Evolutionary conservation across 139 green algal genomes (phyloP), one percentile per base, ranked within the genome.

Genomic region (Chlorella sp.): DNA sequence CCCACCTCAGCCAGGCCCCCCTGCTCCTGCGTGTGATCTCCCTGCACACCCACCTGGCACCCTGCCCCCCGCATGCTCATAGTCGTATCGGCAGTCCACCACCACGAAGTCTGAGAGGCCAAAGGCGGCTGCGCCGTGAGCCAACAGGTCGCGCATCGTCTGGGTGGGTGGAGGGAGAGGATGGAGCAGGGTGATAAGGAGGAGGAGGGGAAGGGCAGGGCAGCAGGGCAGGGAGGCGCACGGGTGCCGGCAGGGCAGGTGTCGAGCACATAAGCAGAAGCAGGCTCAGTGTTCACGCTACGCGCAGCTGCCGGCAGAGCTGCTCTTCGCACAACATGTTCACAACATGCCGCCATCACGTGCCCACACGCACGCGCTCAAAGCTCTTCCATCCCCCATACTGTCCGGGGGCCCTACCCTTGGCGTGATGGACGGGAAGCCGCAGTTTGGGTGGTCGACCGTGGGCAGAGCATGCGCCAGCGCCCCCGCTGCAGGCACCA

Each of bases 71-170:
- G 80, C 40, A 37, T 64, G 28, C 39, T 88, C 84, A 32, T 88
- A 88, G 11, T 40, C 84, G 68, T 88, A 81, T 30, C 84, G 66
- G 84, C 84, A 88, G 84, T 88, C 84, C 68, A 88, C 84, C 36
- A 88, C 39, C 37, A 68, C 68, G 57, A 69, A 88, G 15, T 34
- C 66, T 7, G 26, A 18, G 30, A 88, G 84, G 3, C 84, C 84
- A 88, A 87, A 88, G 30, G 84, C 68, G 39, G 84, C 66, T 3
- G 68, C 84, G 3, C 84, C 84, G 39, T 81, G 84, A 28, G 42
- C 37, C 66, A 88, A 40, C 84, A 88, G 68, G 39, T 88, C 84
- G 9, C 84, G 84, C 84, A 88, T 88, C 5, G 84, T 81, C 84
- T 88, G 68, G 22, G 9, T 16, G 26, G 26, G 5, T 32, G 42